Conservation (phyloP, 306 rosid species). For the Hippophae gyantsensis region DNA sequence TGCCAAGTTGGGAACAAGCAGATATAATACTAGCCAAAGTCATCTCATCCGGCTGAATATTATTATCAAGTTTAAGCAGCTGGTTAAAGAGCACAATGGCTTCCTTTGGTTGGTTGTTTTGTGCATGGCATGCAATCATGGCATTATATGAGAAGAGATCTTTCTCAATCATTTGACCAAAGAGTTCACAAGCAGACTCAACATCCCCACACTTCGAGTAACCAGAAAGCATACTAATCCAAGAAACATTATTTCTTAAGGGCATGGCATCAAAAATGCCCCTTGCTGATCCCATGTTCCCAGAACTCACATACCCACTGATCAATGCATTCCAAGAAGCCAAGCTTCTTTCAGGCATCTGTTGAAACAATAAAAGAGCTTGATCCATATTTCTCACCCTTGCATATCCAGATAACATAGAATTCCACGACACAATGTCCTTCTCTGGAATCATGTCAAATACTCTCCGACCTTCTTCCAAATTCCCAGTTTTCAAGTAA, state of each 20-base stretch:
- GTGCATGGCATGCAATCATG: conserved; percentile 70
- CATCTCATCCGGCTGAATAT: conserved; percentile 50
- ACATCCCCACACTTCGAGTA: conserved; percentile 56
- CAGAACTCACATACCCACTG: conserved; percentile 44
- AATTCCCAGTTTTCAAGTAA: conserved; percentile 42
- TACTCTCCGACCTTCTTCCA: conserved; percentile 36
- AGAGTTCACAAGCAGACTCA: conserved; percentile 45
- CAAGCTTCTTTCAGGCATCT: conserved; percentile 46
- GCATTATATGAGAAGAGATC: conserved; percentile 43
- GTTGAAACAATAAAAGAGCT: conserved; percentile 43
- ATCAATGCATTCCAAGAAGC: conserved; percentile 73
- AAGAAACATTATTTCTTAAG: conserved; percentile 41
- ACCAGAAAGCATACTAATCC: conserved; percentile 57
- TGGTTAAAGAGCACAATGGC: conserved; percentile 52
- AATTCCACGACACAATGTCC: conserved; percentile 68
- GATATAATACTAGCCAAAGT: conserved; percentile 62
- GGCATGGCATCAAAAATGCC: conserved; percentile 48
- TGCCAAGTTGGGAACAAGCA: conserved; percentile 60
- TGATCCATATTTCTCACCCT: conserved; percentile 41
- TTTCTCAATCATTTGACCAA: conserved; percentile 39
- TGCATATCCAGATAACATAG: conserved; percentile 55
- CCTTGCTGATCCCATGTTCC: conserved; percentile 37
- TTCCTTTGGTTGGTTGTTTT: conserved; percentile 53
- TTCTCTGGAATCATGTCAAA: conserved; percentile 48
- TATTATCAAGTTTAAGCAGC: conserved; percentile 32